Evolutionary conservation across 1,284 basidiomycete species (phyloP), one percentile per base, ranked within the genome.

Genomic region (Volvariella surrecta): DNA sequence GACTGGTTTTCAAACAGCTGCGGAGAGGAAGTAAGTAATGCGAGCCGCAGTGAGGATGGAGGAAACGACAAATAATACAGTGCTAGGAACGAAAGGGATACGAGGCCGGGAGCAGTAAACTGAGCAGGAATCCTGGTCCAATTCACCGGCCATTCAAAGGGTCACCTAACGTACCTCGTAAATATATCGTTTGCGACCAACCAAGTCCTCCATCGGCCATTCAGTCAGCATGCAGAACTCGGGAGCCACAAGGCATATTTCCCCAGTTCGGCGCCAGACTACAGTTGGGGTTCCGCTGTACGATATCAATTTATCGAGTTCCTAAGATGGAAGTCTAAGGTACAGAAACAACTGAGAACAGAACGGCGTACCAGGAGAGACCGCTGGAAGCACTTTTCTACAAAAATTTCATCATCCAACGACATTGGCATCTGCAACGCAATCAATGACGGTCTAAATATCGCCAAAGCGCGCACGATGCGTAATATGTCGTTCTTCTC

Each of bases 201-300:
- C 62, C 22, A 97, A 71, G 50, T 96, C 90, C 47, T 88, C 82
- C 60, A 84, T 76, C 13, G 79, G 77, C 86, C 89, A 91, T 53
- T 87, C 89, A 2, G 92, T 93, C 48, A 99, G 71, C 74, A 92
- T 86, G 61, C 87, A 92, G 59, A 99, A 99, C 64, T 99, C 94
- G 1, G 92, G 87, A 0, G 94, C 93, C 37, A 95, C 95, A 35
- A 96, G 81, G 57, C 91, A 94, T 31, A 99, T 92, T 67, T 99
- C 96, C 57, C 95, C 95, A 13, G 96, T 99, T 40, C 95, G 74
- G 22, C 95, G 82, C 95, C 95, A 99, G 1, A 97, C 89, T n/a
- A 96, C 92, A 0, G 95, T 99, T 2, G 95, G 96, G n/a, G 96
- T 99, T 3, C 95, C 96, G 49, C 89, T 94, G 62, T 92, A 96